These are phyloP conservation scores for Trifolium repens DNA, from an alignment of 306 rosid species.

Conservation along the genomic window DNA sequence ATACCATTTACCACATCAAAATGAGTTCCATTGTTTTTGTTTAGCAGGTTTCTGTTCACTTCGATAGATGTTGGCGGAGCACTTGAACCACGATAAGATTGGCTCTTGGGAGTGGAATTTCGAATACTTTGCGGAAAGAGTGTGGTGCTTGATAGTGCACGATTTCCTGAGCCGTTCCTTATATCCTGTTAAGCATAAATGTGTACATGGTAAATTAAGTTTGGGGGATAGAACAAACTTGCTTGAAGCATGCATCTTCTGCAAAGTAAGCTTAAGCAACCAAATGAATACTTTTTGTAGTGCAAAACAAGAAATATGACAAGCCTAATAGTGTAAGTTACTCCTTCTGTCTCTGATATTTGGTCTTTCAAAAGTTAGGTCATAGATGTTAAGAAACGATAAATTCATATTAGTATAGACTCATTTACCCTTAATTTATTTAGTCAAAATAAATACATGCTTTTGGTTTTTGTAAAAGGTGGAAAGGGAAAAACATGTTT, in stretches of 20 bases:
- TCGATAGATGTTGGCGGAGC: slow-evolving; percentile 51
- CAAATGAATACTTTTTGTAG: slow-evolving; percentile 1
- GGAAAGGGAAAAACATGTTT: background rate
- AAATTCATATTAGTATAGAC: background rate
- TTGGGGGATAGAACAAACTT: slow-evolving; percentile 26
- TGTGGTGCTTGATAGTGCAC: slow-evolving; percentile 79
- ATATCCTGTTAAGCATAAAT: slow-evolving; percentile 69
- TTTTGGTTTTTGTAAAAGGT: background rate
- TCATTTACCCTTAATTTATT: background rate
- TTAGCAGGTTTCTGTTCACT: slow-evolving; percentile 52
- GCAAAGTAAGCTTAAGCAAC: slow-evolving; percentile 19
- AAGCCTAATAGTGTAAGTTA: slow-evolving; percentile 5
- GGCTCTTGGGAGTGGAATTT: slow-evolving; percentile 61
- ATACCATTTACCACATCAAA: slow-evolving; percentile 52
- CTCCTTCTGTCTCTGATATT: background rate
- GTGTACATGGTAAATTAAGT: slow-evolving; percentile 28
- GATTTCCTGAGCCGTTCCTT: slow-evolving; percentile 76
- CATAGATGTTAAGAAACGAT: background rate
- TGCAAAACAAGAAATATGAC: background rate
- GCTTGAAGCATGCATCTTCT: slow-evolving; percentile 3
- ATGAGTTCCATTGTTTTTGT: slow-evolving; percentile 50
- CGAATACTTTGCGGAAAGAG: slow-evolving; percentile 92
- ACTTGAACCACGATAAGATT: slow-evolving; percentile 55
- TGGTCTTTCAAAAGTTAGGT: background rate
- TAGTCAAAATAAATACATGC: background rate